These are phyloP conservation scores for Penicillium sp. DNA, from an alignment of 2,329 filamentous ascomycete genomes.

Conservation along the genomic window DNA sequence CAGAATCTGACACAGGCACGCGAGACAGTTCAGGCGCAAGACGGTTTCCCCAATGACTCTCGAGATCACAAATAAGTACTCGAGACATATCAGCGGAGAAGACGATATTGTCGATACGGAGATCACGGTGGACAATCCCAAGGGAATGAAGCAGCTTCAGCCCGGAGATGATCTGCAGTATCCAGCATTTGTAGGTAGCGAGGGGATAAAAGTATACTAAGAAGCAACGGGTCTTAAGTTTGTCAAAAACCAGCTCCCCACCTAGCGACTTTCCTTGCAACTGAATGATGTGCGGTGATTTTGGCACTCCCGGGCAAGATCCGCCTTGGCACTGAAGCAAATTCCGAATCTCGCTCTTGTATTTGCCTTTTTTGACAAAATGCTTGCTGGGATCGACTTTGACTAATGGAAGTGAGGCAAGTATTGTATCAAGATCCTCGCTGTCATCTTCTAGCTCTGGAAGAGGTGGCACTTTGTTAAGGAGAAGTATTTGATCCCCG, in stretches of 20 bases:
- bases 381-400: neutral
- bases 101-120: neutral
- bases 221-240: neutral
- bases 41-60: slow-evolving; percentile 2
- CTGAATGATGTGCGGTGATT: neutral
- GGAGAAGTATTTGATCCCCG: neutral
- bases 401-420: neutral
- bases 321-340: neutral
- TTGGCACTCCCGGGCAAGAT: neutral
- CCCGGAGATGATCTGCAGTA: neutral
- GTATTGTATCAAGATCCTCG: neutral
- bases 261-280: neutral
- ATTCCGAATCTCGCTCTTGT: neutral
- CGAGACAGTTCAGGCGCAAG: neutral
- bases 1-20: neutral
- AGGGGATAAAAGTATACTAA: neutral
- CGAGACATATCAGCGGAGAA: neutral
- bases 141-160: neutral
- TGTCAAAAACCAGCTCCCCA: neutral
- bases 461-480: neutral
- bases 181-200: neutral
- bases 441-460: neutral
- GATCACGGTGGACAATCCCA: slow-evolving; percentile 1
- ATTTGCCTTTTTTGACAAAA: neutral
- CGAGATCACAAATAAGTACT: neutral